Evolutionary conservation across 2,329 filamentous ascomycete species (phyloP).

Genomic region (Chrysoporthe puriensis): DNA sequence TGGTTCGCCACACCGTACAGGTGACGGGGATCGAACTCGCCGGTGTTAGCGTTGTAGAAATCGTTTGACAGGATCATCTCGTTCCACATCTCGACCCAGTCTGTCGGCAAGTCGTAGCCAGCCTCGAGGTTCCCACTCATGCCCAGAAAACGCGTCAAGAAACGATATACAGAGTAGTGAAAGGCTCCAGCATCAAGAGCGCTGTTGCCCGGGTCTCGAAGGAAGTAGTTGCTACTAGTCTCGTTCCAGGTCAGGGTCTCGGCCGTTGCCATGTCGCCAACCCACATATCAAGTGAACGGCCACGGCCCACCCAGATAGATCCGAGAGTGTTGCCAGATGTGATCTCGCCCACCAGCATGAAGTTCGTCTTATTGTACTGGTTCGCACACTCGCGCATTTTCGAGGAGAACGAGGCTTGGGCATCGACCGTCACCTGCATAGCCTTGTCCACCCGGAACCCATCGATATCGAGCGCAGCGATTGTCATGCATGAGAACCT

Average conservation of each 20-base stretch:
- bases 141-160: conserved; percentile 38
- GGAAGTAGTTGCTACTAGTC: conserved; percentile 42
- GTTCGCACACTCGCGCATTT: conserved; percentile 59
- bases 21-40: conserved; percentile 65
- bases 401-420: conserved; percentile 58
- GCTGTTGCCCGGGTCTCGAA: conserved; percentile 59
- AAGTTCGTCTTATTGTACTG: conserved; percentile 63
- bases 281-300: conserved; percentile 44
- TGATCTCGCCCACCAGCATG: conserved; percentile 66
- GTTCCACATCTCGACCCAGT: conserved; percentile 57
- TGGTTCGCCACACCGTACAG: conserved; percentile 69
- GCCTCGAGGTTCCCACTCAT: conserved; percentile 39
- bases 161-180: conserved; percentile 41
- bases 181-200: conserved; percentile 50
- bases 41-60: conserved; percentile 62
- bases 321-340: conserved; percentile 62
- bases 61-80: conserved; percentile 62
- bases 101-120: conserved; percentile 37
- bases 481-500: conserved; percentile 66
- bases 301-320: conserved; percentile 65
- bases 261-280: conserved; percentile 27
- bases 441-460: conserved; percentile 68
- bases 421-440: conserved; percentile 63
- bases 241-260: conserved; percentile 29
- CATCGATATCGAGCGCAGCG: conserved; percentile 64